A percentile compares a stretch with the other conserved stretches of the same genome.
phyloP scores from a whole-genome alignment of 768 basidiomycete species.

The Termitomyces sp. region DNA sequence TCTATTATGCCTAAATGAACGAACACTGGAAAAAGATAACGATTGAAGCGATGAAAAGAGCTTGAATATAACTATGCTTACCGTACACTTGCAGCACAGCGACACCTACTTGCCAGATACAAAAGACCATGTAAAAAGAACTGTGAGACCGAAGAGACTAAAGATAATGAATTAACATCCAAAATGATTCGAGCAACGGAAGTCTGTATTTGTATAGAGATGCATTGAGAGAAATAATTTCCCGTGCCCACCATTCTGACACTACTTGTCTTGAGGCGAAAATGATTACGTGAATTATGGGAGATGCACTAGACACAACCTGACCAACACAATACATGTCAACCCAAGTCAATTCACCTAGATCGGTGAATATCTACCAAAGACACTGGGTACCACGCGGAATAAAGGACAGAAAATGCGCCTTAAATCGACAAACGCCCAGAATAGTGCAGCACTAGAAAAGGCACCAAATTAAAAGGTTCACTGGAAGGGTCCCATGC shows the following conservation, averaged over 20 bases:
- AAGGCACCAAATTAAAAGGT: slow-evolving; percentile 64
- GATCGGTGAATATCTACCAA: slow-evolving; percentile 58
- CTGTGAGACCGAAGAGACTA: neutral
- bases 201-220: neutral
- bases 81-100: neutral
- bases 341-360: slow-evolving; percentile 55
- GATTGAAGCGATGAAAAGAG: neutral
- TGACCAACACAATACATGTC: slow-evolving; percentile 26
- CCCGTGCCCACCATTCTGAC: neutral
- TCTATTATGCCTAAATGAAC: neutral
- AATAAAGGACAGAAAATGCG: slow-evolving; percentile 41
- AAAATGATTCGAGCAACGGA: neutral
- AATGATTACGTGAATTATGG: neutral
- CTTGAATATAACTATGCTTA: neutral
- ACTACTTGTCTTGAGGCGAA: neutral
- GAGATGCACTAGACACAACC: neutral
- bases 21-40: neutral
- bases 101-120: neutral
- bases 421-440: slow-evolving; percentile 70
- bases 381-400: slow-evolving; percentile 52
- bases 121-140: neutral
- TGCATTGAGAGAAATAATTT: neutral
- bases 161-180: neutral
- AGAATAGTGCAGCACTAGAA: slow-evolving; percentile 77
- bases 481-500: slow-evolving; percentile 67